phyloP scores from a whole-genome alignment of 192 early-diverging fungal genomes.

The Phlyctochytrium arcticum region DNA sequence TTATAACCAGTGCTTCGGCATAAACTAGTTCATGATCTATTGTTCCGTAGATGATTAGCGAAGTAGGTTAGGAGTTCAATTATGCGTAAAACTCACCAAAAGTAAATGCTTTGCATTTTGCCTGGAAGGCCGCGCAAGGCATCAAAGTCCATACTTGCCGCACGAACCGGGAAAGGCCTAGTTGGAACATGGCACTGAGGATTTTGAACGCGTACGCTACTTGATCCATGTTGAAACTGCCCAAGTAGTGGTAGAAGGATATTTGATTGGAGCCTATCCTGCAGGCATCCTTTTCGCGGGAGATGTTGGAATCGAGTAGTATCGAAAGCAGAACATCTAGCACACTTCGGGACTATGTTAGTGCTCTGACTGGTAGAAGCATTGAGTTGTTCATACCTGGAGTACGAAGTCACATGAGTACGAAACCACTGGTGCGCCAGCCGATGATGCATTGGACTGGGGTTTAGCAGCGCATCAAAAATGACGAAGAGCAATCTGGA shows the following conservation, averaged over 20 bases:
- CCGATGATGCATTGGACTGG: constrained; percentile 48
- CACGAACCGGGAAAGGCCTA: constrained; percentile 54
- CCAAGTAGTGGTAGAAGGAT: constrained; percentile 45
- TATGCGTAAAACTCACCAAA: no score
- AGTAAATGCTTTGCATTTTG: no score
- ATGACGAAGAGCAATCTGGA: constrained; percentile 73
- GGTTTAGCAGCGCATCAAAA: constrained; percentile 63
- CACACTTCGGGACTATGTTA: constrained; percentile 39
- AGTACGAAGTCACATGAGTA: constrained; percentile 57
- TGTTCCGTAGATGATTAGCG: no score
- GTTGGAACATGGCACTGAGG: constrained; percentile 43
- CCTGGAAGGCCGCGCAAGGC: no score
- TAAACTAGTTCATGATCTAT: constrained; percentile 12
- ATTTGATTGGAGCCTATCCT: constrained; percentile 11
- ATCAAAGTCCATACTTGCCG: constrained; percentile 38
- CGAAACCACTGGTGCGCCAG: constrained; percentile 71
- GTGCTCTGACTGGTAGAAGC: no score
- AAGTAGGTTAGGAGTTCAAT: no score
- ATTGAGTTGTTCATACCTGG: constrained; percentile 14
- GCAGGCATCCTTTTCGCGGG: not conserved
- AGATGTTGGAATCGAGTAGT: constrained; percentile 24
- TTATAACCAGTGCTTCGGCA: constrained; percentile 24
- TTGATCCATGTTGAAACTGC: constrained; percentile 63
- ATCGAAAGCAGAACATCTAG: constrained; percentile 56
- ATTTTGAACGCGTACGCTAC: constrained; percentile 64